Percentiles rank a stretch among this genome's conserved stretches.
These are phyloP conservation scores for Nakaseomyces glabratus DNA, from an alignment of 1,139 yeast species.

Conservation along the genomic window DNA sequence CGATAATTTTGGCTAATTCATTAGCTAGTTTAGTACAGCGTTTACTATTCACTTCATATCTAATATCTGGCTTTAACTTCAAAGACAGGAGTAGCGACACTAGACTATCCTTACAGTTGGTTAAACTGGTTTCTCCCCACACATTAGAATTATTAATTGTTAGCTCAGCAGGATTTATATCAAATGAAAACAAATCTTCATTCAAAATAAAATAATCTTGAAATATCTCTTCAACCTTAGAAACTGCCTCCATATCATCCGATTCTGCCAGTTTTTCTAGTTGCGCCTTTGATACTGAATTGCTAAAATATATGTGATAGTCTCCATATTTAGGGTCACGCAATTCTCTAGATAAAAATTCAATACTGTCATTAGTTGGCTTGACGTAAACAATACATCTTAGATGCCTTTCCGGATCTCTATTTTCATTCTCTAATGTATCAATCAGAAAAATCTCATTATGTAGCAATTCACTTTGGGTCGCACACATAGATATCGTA, in stretches of 20 bases:
- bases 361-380: constrained; percentile 61
- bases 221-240: constrained; percentile 69
- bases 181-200: constrained; percentile 51
- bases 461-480: constrained; percentile 75
- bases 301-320: constrained; percentile 71
- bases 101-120: constrained; percentile 45
- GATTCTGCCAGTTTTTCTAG: constrained; percentile 82
- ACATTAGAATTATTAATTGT: constrained; percentile 17
- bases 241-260: constrained; percentile 76
- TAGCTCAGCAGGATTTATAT: constrained; percentile 23
- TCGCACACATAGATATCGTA: constrained; percentile 73
- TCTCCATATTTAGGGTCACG: constrained; percentile 67
- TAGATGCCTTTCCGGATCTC: constrained; percentile 75
- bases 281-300: constrained; percentile 62
- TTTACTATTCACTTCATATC: constrained; percentile 52
- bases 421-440: constrained; percentile 48
- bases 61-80: constrained; percentile 66
- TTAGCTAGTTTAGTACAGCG: constrained; percentile 50
- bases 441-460: constrained; percentile 80
- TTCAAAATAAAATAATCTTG: constrained; percentile 75
- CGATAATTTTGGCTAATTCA: constrained; percentile 53
- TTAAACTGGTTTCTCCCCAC: constrained; percentile 43
- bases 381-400: constrained; percentile 73
- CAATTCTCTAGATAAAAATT: constrained; percentile 54
- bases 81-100: constrained; percentile 62